phyloP scores from a whole-genome alignment of 2,329 filamentous ascomycete genomes.

The Gnomoniopsis sp. region DNA sequence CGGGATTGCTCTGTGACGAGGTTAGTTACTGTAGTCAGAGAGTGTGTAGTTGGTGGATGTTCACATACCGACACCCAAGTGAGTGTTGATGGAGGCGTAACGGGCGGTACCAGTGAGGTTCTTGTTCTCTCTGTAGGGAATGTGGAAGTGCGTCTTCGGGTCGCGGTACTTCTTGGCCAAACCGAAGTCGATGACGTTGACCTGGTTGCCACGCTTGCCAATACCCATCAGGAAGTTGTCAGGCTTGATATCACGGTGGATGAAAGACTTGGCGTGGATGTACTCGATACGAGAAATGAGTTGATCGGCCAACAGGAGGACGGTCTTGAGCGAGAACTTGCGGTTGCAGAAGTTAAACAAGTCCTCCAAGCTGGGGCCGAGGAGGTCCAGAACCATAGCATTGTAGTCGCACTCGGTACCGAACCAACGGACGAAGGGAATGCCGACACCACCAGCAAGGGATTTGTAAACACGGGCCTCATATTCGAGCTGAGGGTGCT shows the following conservation, averaged over 20 bases:
- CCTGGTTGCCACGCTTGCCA: slow-evolving; percentile 97
- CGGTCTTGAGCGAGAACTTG: slow-evolving; percentile 98
- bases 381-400: slow-evolving; percentile 97
- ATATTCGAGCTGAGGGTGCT: slow-evolving; percentile 98
- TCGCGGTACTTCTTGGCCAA: slow-evolving; percentile 99
- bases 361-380: slow-evolving; percentile 93
- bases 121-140: slow-evolving; percentile 99
- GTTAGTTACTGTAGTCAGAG: slow-evolving; percentile 25
- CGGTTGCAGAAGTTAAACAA: slow-evolving; percentile 99
- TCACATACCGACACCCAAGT: slow-evolving; percentile 80
- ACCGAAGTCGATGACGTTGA: slow-evolving; percentile 99
- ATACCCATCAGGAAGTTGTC: slow-evolving; percentile 99
- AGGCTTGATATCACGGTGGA: slow-evolving; percentile 99
- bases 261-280: slow-evolving; percentile 99
- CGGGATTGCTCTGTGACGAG: slow-evolving; percentile 80
- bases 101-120: slow-evolving; percentile 98
- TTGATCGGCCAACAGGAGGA: slow-evolving; percentile 92
- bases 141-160: slow-evolving; percentile 99
- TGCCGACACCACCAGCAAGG: slow-evolving; percentile 93
- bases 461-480: slow-evolving; percentile 91
- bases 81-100: slow-evolving; percentile 98
- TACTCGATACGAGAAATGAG: slow-evolving; percentile 99
- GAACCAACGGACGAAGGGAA: slow-evolving; percentile 99
- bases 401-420: slow-evolving; percentile 99
- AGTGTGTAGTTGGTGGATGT: background rate